phyloP scores from a whole-genome alignment of 1,139 yeast genomes.

The Diutina mesorugosa region DNA sequence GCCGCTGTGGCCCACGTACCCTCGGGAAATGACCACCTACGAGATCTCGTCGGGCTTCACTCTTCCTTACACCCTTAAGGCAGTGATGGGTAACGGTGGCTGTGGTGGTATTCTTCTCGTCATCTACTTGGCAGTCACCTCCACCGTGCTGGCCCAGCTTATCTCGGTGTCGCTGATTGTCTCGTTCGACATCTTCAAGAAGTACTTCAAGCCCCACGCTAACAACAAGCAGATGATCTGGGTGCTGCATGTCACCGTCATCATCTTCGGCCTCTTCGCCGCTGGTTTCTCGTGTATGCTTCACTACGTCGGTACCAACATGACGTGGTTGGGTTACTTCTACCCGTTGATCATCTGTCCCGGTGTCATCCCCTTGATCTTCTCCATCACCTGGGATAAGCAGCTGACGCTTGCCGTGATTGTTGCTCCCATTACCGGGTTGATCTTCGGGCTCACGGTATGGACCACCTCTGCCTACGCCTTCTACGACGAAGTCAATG shows the following conservation, averaged over 20 bases:
- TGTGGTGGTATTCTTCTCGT: slow-evolving; percentile 17
- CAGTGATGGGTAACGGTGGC: slow-evolving; percentile 16
- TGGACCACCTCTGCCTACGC: slow-evolving; percentile 16
- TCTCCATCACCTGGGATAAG: slow-evolving; percentile 20
- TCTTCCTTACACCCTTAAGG: slow-evolving; percentile 16
- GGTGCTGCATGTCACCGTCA: slow-evolving; percentile 16
- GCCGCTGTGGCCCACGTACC: slow-evolving; percentile 17
- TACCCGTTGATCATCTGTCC: slow-evolving; percentile 22
- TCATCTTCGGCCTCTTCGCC: slow-evolving; percentile 16
- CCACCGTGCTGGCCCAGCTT: slow-evolving; percentile 20
- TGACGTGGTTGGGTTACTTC: slow-evolving; percentile 25
- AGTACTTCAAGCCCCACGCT: slow-evolving; percentile 15
- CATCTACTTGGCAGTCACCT: slow-evolving; percentile 19
- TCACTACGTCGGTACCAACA: slow-evolving; percentile 17
- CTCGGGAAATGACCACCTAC: slow-evolving; percentile 13
- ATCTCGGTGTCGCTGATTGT: slow-evolving; percentile 18
- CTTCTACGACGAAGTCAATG: slow-evolving; percentile 13
- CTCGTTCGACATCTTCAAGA: slow-evolving; percentile 19
- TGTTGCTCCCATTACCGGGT: slow-evolving; percentile 15
- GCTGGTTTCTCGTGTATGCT: slow-evolving; percentile 19
- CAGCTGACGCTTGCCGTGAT: slow-evolving; percentile 18
- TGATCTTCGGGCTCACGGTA: slow-evolving; percentile 12
- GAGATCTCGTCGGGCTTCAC: slow-evolving; percentile 18
- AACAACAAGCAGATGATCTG: slow-evolving; percentile 14
- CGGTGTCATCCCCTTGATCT: slow-evolving; percentile 20